phyloP scores from a whole-genome alignment of 331 rosid species.

The Malus hybrid region DNA sequence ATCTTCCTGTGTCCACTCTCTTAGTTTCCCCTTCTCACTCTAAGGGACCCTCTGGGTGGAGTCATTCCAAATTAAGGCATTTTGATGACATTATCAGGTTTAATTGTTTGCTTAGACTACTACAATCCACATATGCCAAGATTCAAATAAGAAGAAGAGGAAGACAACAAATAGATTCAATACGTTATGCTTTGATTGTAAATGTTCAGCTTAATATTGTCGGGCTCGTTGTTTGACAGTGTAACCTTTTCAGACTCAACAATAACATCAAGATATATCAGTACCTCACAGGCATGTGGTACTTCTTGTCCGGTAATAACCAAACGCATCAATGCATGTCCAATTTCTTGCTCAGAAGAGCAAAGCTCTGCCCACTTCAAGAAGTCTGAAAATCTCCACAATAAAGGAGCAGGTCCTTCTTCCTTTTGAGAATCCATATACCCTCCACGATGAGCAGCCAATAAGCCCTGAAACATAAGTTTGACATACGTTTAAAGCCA shows the following conservation, averaged over 20 bases:
- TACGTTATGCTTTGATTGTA: background rate
- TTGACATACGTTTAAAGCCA: background rate
- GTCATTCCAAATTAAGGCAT: background rate
- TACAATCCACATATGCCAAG: background rate
- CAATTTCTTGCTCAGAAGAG: constrained; percentile 91
- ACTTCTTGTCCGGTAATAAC: constrained; percentile 99
- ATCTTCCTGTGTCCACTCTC: background rate
- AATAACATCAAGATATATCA: background rate
- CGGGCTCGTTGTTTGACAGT: background rate
- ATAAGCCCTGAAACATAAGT: constrained; percentile 55
- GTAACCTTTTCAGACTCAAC: background rate
- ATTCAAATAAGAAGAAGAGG: background rate
- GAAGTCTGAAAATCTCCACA: constrained; percentile 97
- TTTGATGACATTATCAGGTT: background rate
- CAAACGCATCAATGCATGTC: constrained; percentile 97
- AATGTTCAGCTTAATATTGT: background rate
- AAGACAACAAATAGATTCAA: background rate
- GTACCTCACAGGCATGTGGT: constrained; percentile 98
- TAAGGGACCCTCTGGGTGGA: background rate
- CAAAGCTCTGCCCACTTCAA: constrained; percentile 99
- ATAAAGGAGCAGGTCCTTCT: constrained; percentile 95
- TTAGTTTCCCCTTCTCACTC: background rate
- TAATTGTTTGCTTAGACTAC: background rate
- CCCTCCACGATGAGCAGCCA: constrained; percentile 99
- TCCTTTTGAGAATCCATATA: constrained; percentile 96